These are phyloP conservation scores for Apiosordaria backusii DNA, from an alignment of 495 filamentous ascomycete genomes.

Conservation along the genomic window DNA sequence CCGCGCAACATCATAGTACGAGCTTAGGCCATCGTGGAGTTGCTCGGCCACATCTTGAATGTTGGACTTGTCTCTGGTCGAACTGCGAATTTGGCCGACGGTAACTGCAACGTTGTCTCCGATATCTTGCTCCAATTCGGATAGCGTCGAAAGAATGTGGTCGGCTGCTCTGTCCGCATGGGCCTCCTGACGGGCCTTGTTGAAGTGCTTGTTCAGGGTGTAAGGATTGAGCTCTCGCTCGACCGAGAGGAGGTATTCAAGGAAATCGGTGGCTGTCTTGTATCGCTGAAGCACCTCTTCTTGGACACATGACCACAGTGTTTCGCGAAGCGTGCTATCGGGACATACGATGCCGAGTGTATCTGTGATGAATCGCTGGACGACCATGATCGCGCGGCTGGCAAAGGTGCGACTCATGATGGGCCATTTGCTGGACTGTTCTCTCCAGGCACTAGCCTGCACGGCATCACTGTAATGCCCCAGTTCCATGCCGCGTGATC, in stretches of 20 bases:
- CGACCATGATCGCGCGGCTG: conserved; percentile 40
- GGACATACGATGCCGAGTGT: conserved; percentile 30
- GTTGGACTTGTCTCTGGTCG: conserved; percentile 44
- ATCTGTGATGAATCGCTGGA: conserved; percentile 49
- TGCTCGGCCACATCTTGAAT: conserved; percentile 43
- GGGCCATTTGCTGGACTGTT: conserved; percentile 56
- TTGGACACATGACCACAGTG: conserved; percentile 36
- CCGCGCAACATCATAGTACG: conserved; percentile 59
- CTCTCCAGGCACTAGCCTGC: conserved; percentile 46
- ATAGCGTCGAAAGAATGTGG: conserved; percentile 11
- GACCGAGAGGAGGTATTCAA: conserved; percentile 44
- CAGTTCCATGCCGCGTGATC: conserved; percentile 30
- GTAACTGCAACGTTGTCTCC: conserved; percentile 11
- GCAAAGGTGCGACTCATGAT: conserved; percentile 45
- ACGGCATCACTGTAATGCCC: conserved; percentile 32
- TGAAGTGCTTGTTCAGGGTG: conserved; percentile 55
- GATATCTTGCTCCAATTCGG: not conserved
- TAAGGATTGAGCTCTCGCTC: conserved; percentile 46
- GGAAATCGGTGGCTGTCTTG: conserved; percentile 37
- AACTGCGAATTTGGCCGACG: conserved; percentile 14
- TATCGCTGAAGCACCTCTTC: conserved; percentile 46
- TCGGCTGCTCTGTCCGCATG: conserved; percentile 27
- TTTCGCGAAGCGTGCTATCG: conserved; percentile 36
- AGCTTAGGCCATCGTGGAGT: conserved; percentile 55
- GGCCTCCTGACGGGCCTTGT: conserved; percentile 44